A percentile compares a stretch with the other conserved stretches of the same genome.
These are phyloP conservation scores for Clarireedia paspali DNA, from an alignment of 2,329 filamentous ascomycete species.

Conservation along the genomic window DNA sequence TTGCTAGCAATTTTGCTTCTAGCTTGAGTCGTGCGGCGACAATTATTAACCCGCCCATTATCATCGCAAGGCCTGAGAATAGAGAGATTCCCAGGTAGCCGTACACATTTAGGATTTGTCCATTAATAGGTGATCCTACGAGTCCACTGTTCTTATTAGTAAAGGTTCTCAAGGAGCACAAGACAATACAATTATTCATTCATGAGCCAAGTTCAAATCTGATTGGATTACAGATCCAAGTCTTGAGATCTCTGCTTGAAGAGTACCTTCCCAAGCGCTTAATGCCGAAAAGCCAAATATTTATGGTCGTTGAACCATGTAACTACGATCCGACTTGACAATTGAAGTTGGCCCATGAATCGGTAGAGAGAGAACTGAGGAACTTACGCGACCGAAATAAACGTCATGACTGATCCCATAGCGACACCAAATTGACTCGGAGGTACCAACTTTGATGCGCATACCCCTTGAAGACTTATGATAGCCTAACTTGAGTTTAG, in stretches of 20 bases:
- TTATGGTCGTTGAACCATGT: not conserved
- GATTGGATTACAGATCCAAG: too few relatives aligned
- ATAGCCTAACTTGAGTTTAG: slow-evolving; percentile 12
- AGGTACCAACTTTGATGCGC: slow-evolving; percentile 14
- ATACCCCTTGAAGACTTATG: slow-evolving; percentile 20
- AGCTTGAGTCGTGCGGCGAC: slow-evolving; percentile 13
- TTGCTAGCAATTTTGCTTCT: slow-evolving; percentile 11
- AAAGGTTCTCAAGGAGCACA: not conserved
- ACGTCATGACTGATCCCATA: slow-evolving; percentile 17
- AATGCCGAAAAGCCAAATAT: not conserved
- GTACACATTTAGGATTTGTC: slow-evolving; percentile 14
- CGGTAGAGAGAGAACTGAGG: not conserved
- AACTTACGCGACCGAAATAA: slow-evolving; percentile 17
- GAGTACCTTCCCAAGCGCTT: too few relatives aligned
- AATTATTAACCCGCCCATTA: slow-evolving; percentile 16
- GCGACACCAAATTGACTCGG: slow-evolving; percentile 18
- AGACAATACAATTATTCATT: too few relatives aligned
- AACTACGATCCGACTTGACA: too few relatives aligned
- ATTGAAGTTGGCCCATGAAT: too few relatives aligned
- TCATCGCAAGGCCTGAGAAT: slow-evolving; percentile 18
- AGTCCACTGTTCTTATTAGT: slow-evolving; percentile 11
- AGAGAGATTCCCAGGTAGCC: slow-evolving; percentile 19
- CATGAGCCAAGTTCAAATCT: too few relatives aligned
- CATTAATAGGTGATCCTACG: slow-evolving; percentile 20
- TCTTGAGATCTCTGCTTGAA: too few relatives aligned